phyloP scores from a whole-genome alignment of 1,284 basidiomycete species.

The Coniferiporia weirii region DNA sequence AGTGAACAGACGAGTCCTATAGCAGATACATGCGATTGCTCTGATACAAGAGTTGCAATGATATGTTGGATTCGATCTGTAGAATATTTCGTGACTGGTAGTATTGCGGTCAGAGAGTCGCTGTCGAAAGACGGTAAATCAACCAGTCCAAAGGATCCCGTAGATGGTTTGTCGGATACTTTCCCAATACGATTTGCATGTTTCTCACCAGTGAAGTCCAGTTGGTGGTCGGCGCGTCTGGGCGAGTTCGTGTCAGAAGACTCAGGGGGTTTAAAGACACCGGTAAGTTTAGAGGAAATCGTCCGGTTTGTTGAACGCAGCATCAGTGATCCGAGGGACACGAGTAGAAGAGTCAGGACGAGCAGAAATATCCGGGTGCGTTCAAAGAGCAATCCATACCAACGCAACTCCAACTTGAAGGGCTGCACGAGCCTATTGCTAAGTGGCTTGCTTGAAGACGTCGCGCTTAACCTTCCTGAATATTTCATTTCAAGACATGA shows the following conservation, averaged over 20 bases:
- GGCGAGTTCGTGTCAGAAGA: background rate
- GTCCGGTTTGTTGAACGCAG: background rate
- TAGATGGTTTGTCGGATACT: background rate
- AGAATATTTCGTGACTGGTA: slow-evolving; percentile 3
- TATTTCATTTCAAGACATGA: background rate
- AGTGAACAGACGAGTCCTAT: slow-evolving; percentile 9
- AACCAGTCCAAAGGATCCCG: background rate
- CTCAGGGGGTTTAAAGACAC: background rate
- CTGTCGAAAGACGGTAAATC: slow-evolving; percentile 15
- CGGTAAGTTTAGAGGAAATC: background rate
- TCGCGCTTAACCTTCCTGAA: background rate
- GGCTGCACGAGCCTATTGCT: too few species aligned
- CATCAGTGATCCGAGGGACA: background rate
- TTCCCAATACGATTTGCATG: background rate
- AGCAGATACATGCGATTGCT: slow-evolving; percentile 13
- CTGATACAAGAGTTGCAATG: slow-evolving; percentile 9
- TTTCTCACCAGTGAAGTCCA: background rate
- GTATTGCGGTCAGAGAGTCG: slow-evolving; percentile 12
- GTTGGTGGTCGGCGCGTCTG: background rate
- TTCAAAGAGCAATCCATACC: background rate
- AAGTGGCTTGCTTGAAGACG: background rate
- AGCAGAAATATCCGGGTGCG: background rate
- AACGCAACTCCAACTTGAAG: background rate
- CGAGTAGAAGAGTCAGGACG: background rate
- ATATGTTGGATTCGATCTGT: background rate